Evolutionary conservation across 352 stramenopile genomes (phyloP).

Genomic region (Aphanomyces stellatus): DNA sequence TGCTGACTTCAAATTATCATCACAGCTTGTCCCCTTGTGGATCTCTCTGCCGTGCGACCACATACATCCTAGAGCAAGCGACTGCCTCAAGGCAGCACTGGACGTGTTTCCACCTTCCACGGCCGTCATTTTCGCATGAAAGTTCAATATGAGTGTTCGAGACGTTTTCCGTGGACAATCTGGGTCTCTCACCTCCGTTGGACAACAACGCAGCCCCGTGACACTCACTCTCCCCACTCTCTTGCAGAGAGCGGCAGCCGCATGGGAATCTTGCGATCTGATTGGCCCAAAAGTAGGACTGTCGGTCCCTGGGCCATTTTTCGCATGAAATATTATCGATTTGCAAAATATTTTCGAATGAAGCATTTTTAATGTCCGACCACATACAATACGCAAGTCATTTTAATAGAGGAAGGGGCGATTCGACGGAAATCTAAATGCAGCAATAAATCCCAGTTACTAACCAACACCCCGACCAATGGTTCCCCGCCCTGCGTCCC

Average conservation of each 20-base stretch:
- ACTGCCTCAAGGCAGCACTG: neutral
- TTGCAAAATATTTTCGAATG: neutral
- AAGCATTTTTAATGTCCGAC: no score
- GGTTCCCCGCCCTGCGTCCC: neutral
- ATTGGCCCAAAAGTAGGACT: neutral
- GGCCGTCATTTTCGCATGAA: no score
- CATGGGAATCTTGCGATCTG: neutral
- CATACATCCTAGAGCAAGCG: no score
- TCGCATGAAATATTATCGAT: neutral
- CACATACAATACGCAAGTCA: neutral
- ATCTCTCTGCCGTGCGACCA: no score
- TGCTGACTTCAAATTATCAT: neutral
- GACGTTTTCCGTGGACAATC: no score
- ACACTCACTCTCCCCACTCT: no score
- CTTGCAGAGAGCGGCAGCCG: neutral
- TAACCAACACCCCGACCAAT: neutral
- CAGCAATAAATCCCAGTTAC: no score
- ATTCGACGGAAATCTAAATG: no score
- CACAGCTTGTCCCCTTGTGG: neutral
- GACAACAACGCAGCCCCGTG: no score
- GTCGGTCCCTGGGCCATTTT: neutral
- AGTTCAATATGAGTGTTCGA: no score
- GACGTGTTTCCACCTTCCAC: no score
- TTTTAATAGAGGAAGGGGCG: no score
- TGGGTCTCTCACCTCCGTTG: neutral